Conservation (phyloP, 495 filamentous ascomycete species). For the Tuber indicum region DNA sequence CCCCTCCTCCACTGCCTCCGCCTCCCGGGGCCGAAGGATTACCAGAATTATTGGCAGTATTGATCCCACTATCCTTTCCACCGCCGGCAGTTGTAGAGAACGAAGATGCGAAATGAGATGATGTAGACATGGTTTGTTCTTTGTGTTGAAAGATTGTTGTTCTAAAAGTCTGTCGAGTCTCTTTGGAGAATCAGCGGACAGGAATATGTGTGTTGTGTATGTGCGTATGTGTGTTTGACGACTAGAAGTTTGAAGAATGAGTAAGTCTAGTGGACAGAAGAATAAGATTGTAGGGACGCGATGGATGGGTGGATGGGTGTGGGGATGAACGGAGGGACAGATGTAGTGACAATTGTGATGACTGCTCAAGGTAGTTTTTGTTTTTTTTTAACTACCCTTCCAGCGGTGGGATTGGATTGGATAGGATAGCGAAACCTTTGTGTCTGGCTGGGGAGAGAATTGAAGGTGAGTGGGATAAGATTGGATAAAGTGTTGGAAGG, state of each 20-base stretch:
- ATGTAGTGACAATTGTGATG: neutral
- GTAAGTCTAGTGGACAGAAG: neutral
- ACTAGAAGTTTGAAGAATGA: neutral
- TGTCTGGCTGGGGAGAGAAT: neutral
- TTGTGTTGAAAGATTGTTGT: constrained; percentile 6
- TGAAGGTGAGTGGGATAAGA: neutral
- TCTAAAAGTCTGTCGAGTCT: neutral
- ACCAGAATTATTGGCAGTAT: constrained; percentile 17
- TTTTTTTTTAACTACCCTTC: neutral
- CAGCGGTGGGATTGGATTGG: neutral
- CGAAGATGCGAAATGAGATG: constrained; percentile 35
- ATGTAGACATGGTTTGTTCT: constrained; percentile 33
- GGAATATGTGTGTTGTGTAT: no score
- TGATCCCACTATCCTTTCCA: constrained; percentile 18
- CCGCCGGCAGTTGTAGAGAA: constrained; percentile 24
- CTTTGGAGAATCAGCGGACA: neutral
- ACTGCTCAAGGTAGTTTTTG: neutral
- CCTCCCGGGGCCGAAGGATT: constrained; percentile 16
- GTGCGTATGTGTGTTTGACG: neutral
- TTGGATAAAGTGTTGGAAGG: neutral
- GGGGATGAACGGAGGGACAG: neutral
- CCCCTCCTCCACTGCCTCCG: constrained; percentile 24
- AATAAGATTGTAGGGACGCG: neutral
- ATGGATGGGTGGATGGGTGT: neutral
- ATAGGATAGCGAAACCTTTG: neutral